Base-by-base conservation (phyloP, 2,329 filamentous ascomycete species). In the Epichloe elymi region DNA sequence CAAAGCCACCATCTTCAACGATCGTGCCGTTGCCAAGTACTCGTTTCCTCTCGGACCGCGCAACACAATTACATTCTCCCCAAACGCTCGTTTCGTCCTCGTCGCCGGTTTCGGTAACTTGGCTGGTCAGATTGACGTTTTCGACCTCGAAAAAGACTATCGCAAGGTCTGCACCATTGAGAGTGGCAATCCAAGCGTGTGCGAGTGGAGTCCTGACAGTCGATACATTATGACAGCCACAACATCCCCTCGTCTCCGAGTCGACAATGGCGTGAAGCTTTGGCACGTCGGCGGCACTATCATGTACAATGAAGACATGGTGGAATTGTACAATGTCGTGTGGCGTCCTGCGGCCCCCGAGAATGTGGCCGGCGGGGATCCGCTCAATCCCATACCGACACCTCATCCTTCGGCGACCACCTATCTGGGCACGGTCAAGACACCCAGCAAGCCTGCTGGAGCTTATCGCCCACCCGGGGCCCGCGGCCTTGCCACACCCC, bases 1-100 rank as follows among this genome's bases (percentile, higher is more conserved):
- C 51, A 97, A 97, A 77, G 93, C 91, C 3, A 96, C 91, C 59
- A 93, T 98, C 59, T 98, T 97, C 79, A 96, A 96, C 68, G 80
- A 85, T 61, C 84, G 88, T 56, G 93, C 87, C 55, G 79, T 89
- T 53, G 76, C 85, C 19, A 85, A 85, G 52, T 88, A 96, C 70
- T 87, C 78, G 53, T 96, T 98, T 70, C 81, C 88, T 48, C 77
- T 96, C 49, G 85, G 76, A 3, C 93, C 93, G 12, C 85, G 93
- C 62, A 98, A 98, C 71, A 97, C 91, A 48, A 93, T 97, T 63
- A 76, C 84, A 48, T 98, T 96, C 71, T 97, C 91, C 12, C 91
- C 93, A 15, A 89, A 88, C 56, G 91, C 90, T 49, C 86, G 90
- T 19, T 97, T 96, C 62, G 86, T 94, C 49, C 74, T 97, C 57